Evolutionary conservation across 2,329 filamentous ascomycete species (phyloP).

Genomic region (Iodosphaeria phyllophila): DNA sequence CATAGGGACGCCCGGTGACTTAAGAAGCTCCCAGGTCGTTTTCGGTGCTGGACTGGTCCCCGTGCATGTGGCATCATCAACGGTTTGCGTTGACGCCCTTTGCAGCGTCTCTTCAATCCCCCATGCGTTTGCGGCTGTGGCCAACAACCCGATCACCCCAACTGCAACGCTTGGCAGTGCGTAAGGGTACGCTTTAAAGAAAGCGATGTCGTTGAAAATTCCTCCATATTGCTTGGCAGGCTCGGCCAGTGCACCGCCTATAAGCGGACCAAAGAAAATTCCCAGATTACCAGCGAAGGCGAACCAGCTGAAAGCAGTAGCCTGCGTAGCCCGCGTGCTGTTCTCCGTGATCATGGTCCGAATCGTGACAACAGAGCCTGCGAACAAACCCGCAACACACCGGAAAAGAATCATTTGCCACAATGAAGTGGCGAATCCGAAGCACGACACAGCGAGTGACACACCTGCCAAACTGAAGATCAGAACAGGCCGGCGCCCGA

Average conservation of each 20-base stretch:
- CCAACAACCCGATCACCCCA: constrained; percentile 30
- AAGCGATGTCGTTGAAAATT: constrained; percentile 32
- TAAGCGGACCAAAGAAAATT: constrained; percentile 50
- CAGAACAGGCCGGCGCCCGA: constrained; percentile 57
- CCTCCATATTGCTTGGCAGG: constrained; percentile 44
- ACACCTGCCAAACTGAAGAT: constrained; percentile 48
- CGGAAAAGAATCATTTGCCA: constrained; percentile 59
- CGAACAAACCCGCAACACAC: constrained; percentile 54
- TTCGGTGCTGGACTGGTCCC: constrained; percentile 11
- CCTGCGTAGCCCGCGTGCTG: constrained; percentile 51
- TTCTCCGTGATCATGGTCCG: constrained; percentile 63
- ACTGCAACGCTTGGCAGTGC: constrained; percentile 42
- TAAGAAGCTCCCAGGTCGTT: constrained; percentile 35
- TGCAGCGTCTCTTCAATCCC: constrained; percentile 44
- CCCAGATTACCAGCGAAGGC: constrained; percentile 59
- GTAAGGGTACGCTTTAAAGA: constrained; percentile 48
- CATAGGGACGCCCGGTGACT: constrained; percentile 41
- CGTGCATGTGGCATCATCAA: constrained; percentile 4
- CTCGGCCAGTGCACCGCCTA: constrained; percentile 51
- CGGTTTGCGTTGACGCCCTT: constrained; percentile 7
- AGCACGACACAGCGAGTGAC: constrained; percentile 38
- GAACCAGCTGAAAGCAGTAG: constrained; percentile 57
- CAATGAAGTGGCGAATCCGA: constrained; percentile 48
- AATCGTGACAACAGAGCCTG: constrained; percentile 55
- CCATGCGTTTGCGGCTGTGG: constrained; percentile 29